Base-by-base conservation (phyloP, 441 rosid genomes). In the Mallotus repandus region DNA sequence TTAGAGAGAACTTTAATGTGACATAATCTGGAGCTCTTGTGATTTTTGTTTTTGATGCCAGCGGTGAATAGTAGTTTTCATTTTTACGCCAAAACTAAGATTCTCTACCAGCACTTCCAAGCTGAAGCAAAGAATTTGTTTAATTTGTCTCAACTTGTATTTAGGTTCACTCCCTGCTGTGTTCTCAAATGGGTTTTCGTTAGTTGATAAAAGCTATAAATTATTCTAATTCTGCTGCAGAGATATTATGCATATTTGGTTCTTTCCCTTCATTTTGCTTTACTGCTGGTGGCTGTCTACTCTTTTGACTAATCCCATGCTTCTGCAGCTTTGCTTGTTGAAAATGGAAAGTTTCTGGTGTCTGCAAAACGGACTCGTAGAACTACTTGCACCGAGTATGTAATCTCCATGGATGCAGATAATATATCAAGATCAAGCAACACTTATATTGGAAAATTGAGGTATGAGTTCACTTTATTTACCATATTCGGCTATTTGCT, bases 321-420 rank as follows among this genome's bases (percentile, higher is more conserved):
- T 54, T 71, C 75, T 84, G 76, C 86, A 92, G 99, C 96, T 67
- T 69, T 91, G 84, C 87, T 91, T 78, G 97, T 91, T 76, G 98
- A 95, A 82, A 95, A 89, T 81, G 99, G 99, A 18, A 95, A 95
- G 83, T 95, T 95, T 70, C 96, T 95, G 81, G 91, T 95, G 49
- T 91, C 99, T 12, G 99, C 97, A 4, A 95, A 95, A 80, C 87
- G 97, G 66, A 93, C 92, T 38, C 76, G 97, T 80, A 87, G 97
- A 88, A 95, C 94, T 55, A 91, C 97, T 25, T 86, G 88, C 86
- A 92, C 98, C 0, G 99, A 95, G 87, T 95, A 95, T 70, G 92
- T 95, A 48, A 85, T 94, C 85, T 94, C 97, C n/a, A 94, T 90
- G 93, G 90, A 92, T 61, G 93, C 97, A 0, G 95, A 91, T 69